These are phyloP conservation scores for Epichloe gansuensis DNA, from an alignment of 2,329 filamentous ascomycete species.

Conservation along the genomic window DNA sequence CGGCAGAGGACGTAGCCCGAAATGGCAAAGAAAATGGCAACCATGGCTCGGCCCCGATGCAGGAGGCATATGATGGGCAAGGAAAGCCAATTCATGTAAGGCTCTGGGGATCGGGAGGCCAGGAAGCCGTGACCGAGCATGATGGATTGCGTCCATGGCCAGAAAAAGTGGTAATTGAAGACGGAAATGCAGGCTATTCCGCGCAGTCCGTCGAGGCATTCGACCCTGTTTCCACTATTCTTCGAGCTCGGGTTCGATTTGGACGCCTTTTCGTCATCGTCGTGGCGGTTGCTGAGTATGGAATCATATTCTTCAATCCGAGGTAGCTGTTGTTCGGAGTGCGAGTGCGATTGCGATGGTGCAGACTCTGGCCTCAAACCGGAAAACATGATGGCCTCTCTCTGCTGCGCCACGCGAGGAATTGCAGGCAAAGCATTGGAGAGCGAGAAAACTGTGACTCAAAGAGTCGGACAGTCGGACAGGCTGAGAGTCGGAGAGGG, in stretches of 20 bases:
- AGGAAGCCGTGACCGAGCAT: conserved; percentile 27
- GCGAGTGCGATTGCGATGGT: not conserved
- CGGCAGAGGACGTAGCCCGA: conserved; percentile 29
- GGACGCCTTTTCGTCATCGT: not conserved
- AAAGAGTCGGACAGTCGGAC: too few species aligned
- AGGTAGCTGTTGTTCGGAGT: not conserved
- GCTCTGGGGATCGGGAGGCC: conserved; percentile 22
- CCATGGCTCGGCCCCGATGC: conserved; percentile 28
- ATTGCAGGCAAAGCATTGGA: not conserved
- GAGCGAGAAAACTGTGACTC: not conserved
- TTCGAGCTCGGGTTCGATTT: conserved; percentile 1
- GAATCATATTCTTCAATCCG: not conserved
- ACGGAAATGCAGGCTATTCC: conserved; percentile 29
- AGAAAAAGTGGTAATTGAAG: conserved; percentile 30
- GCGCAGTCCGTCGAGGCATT: conserved; percentile 27
- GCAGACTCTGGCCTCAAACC: not conserved
- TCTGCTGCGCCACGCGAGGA: not conserved
- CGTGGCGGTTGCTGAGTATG: not conserved
- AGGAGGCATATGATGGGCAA: conserved; percentile 28
- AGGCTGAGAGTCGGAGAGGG: too few species aligned
- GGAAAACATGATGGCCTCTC: conserved; percentile 2
- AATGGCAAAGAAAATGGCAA: conserved; percentile 31
- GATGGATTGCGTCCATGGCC: conserved; percentile 26
- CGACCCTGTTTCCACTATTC: conserved; percentile 21
- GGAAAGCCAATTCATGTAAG: conserved; percentile 19